These are phyloP conservation scores for Solanum medicagineum DNA, from an alignment of 257 asterid species.

Conservation along the genomic window DNA sequence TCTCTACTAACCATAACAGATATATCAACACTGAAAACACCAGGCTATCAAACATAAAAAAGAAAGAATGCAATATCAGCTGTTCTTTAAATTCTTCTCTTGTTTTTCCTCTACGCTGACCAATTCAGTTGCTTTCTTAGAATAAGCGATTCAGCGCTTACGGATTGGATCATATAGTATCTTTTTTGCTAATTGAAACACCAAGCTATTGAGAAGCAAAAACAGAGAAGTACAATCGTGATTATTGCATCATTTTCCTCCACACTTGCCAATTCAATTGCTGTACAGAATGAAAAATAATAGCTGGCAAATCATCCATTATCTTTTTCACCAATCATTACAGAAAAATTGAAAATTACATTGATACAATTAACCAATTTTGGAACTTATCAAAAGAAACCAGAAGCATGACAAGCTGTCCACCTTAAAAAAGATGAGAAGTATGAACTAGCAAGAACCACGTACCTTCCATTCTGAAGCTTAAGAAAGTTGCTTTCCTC, in stretches of 20 bases:
- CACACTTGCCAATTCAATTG: not conserved
- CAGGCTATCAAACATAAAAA: not conserved
- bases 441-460: not conserved
- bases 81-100: not conserved
- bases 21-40: not conserved
- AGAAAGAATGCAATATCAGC: not conserved
- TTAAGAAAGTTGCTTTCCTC: conserved; percentile 71
- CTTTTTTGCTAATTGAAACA: not conserved
- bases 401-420: not conserved
- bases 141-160: not conserved
- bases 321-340: not conserved
- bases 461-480: conserved; percentile 98
- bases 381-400: not conserved
- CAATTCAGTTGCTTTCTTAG: not conserved
- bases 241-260: not conserved
- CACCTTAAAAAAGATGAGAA: not conserved
- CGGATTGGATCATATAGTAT: not conserved
- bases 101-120: not conserved
- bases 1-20: not conserved
- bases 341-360: not conserved
- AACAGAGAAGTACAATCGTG: not conserved
- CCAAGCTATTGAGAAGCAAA: not conserved
- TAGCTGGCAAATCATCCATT: not conserved
- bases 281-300: not conserved
- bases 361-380: not conserved